Base-by-base conservation (phyloP, 176 grass and related monocot genomes). In the Tillandsia leiboldiana region DNA sequence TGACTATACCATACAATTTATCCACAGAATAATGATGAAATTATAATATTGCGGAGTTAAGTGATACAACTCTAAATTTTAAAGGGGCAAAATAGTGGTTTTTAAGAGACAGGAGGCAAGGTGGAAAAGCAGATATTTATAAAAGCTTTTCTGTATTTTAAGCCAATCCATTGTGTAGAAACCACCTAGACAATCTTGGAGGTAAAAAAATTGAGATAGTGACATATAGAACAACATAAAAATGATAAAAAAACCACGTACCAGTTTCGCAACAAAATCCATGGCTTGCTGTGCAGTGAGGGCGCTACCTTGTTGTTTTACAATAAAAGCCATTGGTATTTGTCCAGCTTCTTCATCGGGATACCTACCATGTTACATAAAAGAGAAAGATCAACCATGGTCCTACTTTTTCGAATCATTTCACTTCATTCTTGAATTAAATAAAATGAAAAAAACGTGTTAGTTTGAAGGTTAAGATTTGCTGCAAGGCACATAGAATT, bases 331-430 rank as follows among this genome's bases (percentile, higher is more conserved):
- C 83, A 96, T 83, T 51, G 93, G 88, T 74, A 92, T 17, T 72
- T 96, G 73, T 54, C 89, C 93, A 56, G 12, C 89, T 72, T 92
- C 86, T 82, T 92, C 93, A 75, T 96, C 83, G 67, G 93, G 93
- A 79, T 87, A 89, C 42, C 93, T 92, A 79, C 23, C 51, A 73
- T 71, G 63, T 70, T 53, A 62, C 18, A 54, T 13, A 64, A 59
- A n/a, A 22, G 22, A 23, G 15, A 1, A 2, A 17, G 22, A 61
- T 61, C 56, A 61, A n/a, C 17, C 7, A 61, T 18, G 7, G 6
- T 61, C 56, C 56, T 18, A 8, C 10, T 18, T 61, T 18, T 61
- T 20, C 12, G 8, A 61, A 10, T 61, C 15, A 61, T 15, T 18
- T 18, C 56, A 61, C 33, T 42, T 42, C 33, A 61, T 9, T 20